Evolutionary conservation across 1,284 basidiomycete genomes (phyloP).

Genomic region (Fomitopsis pinicola): DNA sequence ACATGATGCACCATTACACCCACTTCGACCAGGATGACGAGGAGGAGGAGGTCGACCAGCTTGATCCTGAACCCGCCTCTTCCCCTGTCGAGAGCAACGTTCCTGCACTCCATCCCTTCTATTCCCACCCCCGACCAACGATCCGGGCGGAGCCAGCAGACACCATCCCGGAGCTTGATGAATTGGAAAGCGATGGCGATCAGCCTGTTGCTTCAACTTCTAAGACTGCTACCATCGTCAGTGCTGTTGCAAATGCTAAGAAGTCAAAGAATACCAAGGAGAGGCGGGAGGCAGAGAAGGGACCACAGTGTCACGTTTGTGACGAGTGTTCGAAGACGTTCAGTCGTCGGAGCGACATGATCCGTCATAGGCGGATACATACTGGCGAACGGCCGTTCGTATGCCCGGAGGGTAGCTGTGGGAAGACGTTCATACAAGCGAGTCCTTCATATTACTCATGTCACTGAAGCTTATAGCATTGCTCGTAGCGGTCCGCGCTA

Average conservation of each 20-base stretch:
- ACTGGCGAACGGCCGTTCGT: constrained; percentile 85
- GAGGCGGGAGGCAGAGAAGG: constrained; percentile 26
- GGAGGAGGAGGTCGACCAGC: constrained; percentile 29
- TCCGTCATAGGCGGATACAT: constrained; percentile 82
- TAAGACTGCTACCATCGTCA: constrained; percentile 22
- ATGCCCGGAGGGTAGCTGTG: constrained; percentile 66
- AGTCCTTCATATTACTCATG: constrained; percentile 1
- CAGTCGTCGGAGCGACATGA: constrained; percentile 70
- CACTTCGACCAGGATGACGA: constrained; percentile 58
- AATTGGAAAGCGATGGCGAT: constrained; percentile 7
- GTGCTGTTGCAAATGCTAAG: constrained; percentile 8
- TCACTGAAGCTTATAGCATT: constrained; percentile 1
- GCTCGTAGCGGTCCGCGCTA: constrained; percentile 70
- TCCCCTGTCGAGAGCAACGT: constrained; percentile 1
- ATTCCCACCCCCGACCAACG: constrained; percentile 19
- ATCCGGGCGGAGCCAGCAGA: neutral
- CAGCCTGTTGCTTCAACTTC: constrained; percentile 48
- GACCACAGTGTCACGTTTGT: constrained; percentile 38
- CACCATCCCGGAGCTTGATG: constrained; percentile 3
- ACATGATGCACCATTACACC: constrained; percentile 68
- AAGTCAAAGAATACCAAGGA: constrained; percentile 14
- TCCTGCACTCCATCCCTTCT: constrained; percentile 7
- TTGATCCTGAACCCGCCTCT: constrained; percentile 7
- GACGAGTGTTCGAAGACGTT: constrained; percentile 73
- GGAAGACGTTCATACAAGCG: constrained; percentile 86